phyloP scores from a whole-genome alignment of 2,329 filamentous ascomycete species.

The Lachnellula cervina region DNA sequence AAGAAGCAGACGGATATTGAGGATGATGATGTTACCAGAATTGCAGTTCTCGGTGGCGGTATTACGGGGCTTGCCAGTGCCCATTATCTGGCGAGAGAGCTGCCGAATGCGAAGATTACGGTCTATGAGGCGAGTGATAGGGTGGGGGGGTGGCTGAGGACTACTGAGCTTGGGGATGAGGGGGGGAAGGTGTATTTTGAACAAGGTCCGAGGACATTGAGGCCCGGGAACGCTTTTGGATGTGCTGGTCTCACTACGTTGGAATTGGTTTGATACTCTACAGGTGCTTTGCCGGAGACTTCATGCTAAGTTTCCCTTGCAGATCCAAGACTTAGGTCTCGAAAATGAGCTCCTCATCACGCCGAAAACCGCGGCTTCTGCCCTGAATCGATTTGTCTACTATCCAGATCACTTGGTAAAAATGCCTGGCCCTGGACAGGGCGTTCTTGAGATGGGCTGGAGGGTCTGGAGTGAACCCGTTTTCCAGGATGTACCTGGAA shows the following conservation, averaged over 20 bases:
- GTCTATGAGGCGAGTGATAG: conserved; percentile 69
- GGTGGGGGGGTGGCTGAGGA: conserved; percentile 81
- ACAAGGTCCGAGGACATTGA: conserved; percentile 61
- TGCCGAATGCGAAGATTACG: conserved; percentile 67
- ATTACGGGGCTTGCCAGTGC: conserved; percentile 77
- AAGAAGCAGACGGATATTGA: not conserved
- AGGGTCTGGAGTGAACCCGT: conserved; percentile 49
- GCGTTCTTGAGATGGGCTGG: conserved; percentile 30
- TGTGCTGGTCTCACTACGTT: conserved; percentile 20
- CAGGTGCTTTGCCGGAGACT: conserved; percentile 9
- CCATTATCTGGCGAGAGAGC: conserved; percentile 66
- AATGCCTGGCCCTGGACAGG: conserved; percentile 44
- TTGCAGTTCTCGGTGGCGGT: conserved; percentile 74
- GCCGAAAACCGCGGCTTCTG: conserved; percentile 44
- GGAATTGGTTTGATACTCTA: conserved; percentile 15
- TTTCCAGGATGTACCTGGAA: conserved; percentile 40
- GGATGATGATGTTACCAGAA: conserved; percentile 13
- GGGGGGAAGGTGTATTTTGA: conserved; percentile 71
- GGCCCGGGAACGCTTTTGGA: conserved; percentile 11
- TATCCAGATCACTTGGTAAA: conserved; percentile 77
- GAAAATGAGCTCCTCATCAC: conserved; percentile 52
- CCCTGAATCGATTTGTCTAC: conserved; percentile 73
- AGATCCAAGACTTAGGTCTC: conserved; percentile 57
- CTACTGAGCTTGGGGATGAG: conserved; percentile 53
- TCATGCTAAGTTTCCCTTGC: conserved; percentile 6